These are phyloP conservation scores for Biscogniauxia mediterranea DNA, from an alignment of 2,329 filamentous ascomycete species.

Conservation along the genomic window DNA sequence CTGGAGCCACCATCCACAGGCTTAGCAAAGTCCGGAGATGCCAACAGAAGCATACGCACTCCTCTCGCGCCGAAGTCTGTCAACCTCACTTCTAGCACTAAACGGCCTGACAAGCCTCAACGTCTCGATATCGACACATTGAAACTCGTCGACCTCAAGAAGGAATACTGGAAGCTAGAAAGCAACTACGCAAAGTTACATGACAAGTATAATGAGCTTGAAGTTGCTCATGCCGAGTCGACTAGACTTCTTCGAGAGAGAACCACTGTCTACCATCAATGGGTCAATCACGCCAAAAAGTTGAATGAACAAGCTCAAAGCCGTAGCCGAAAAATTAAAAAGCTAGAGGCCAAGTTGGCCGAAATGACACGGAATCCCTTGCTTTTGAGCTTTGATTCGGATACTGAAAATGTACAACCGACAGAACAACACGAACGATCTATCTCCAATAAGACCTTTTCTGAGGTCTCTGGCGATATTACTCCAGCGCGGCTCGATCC, in stretches of 20 bases:
- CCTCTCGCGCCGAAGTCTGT: slow-evolving; percentile 28
- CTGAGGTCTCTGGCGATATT: background rate
- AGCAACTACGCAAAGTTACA: slow-evolving; percentile 41
- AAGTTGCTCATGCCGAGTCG: slow-evolving; percentile 26
- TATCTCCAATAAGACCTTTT: background rate
- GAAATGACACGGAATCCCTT: slow-evolving; percentile 14
- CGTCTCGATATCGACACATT: slow-evolving; percentile 18
- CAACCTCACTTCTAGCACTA: slow-evolving; percentile 22
- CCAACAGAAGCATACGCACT: slow-evolving; percentile 15
- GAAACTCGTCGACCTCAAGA: slow-evolving; percentile 21
- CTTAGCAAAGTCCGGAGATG: slow-evolving; percentile 3
- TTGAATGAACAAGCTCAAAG: slow-evolving; percentile 35
- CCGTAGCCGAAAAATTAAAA: slow-evolving; percentile 38
- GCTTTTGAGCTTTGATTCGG: slow-evolving; percentile 24
- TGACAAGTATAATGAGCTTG: slow-evolving; percentile 23
- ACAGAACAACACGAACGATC: background rate
- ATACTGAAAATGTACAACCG: slow-evolving; percentile 9
- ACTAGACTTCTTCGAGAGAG: slow-evolving; percentile 41
- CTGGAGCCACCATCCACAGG: slow-evolving; percentile 7
- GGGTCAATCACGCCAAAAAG: slow-evolving; percentile 44
- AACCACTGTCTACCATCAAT: slow-evolving; percentile 42
- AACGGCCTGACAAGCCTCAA: slow-evolving; percentile 12
- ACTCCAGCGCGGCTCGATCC: background rate
- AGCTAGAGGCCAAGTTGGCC: slow-evolving; percentile 39
- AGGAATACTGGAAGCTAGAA: slow-evolving; percentile 38